Base-by-base conservation (phyloP, 1,284 basidiomycete genomes). In the Ganoderma leucocontextum region DNA sequence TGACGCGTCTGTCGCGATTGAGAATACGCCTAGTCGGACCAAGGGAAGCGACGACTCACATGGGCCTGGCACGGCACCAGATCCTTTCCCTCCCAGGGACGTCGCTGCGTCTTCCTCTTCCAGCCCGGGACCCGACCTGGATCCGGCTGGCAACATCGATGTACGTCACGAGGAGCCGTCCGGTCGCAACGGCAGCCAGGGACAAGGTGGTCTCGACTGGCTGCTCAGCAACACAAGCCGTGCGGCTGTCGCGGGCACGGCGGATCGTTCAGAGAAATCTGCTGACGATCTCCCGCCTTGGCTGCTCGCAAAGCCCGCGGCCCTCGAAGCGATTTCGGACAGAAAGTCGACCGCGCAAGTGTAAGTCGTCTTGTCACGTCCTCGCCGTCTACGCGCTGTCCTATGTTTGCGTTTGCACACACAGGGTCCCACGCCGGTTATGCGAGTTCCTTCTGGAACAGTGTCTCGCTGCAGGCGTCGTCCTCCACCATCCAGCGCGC, bases 361-460 rank as follows among this genome's bases (percentile, higher is more conserved):
- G 67, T 81, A 71, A 67, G 80, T 78, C 64, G 19, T 9, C 33
- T 15, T 42, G 35, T n/a, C 53, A 33, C 44, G 12, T 25, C n/a
- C 33, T 58, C 49, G 41, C 29, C 33, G 1, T 53, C 41, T 15
- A 25, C 38, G 55, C 67, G 36, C 60, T 25, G 44, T 69, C 63
- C 68, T 66, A 67, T 62, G 15, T 25, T n/a, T 38, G 29, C 33
- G 5, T 36, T 38, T 17, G 47, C 25, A 10, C 10, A 9, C 38
- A 38, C 70, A 82, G 80, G 55, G 83, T 85, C 61, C 87, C 87
- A 0, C 76, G 78, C 29, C 78, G 78, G 38, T 82, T 91, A 66
- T 88, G 86, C n/a, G 77, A 82, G 57, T 85, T 85, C 71, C 80
- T 91, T 15, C 82, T 85, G 36, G 79, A 84, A 29, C 75, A 81